Base-by-base conservation (phyloP, 192 early-diverging fungal genomes). In the Cladochytrium replicatum region DNA sequence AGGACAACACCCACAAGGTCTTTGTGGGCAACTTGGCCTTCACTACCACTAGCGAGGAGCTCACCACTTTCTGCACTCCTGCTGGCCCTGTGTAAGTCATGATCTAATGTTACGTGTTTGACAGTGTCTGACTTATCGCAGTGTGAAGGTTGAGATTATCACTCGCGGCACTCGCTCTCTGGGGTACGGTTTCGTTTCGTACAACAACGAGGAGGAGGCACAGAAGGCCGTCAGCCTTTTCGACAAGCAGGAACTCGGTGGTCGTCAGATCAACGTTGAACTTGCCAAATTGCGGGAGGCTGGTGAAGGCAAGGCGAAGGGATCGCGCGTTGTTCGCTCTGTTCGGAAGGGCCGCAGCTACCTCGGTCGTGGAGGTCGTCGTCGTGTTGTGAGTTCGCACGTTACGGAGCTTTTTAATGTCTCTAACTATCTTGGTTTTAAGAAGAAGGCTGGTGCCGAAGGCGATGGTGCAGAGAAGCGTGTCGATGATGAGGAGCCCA, bases 11-110 rank as follows among this genome's bases (percentile, higher is more conserved):
- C 23, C 48, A 71, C 71, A 91, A 93, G 79, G 88, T 91, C 38
- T 97, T 95, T 78, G 88, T 91, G 26, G 91, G 93, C 43, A 97
- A 97, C 78, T 73, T 97, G 48, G 67, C 91, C 22, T 95, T 93
- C 76, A 64, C 75, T 60, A 88, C 88, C 46, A 91, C 76, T 30
- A 80, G 91, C 60, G 80, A 72, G 32, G 74, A 83, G 61, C 77
- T 99, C 32, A 63, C 66, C 42, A 78, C 82, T 28, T 82, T 82
- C 61, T 95, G 93, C 64, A 64, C 61, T 57, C 49, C 64, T 23
- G 69, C 78, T 37, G 85, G 77, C 50, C 72, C 82, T 56, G 87
- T 89, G 80, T 84, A 79, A 74, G 84, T 84, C 23, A 64, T 30
- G 52, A 46, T 46, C 2, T 30, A 26, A 13, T 11, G 21, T 21